Percentiles rank a stretch among this genome's conserved stretches.
phyloP scores from a whole-genome alignment of 2,329 filamentous ascomycete species.

The Berkeleyomyces basicola region DNA sequence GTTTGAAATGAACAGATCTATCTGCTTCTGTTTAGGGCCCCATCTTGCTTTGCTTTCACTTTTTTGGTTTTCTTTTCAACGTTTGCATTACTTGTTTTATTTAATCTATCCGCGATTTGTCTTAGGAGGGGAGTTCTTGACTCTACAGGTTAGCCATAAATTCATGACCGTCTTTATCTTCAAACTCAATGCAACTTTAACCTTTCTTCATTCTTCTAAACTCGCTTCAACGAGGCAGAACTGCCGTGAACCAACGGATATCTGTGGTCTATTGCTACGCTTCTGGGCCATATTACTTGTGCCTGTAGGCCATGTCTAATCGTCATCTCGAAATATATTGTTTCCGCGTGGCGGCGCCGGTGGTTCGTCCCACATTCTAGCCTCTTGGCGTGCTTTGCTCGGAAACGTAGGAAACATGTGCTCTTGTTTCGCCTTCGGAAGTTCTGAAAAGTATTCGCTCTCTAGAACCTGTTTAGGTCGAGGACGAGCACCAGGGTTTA shows the following conservation, averaged over 20 bases:
- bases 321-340: not conserved
- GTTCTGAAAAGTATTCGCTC: constrained; percentile 75
- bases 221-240: not conserved
- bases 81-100: not conserved
- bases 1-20: too few species aligned
- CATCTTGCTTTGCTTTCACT: not conserved
- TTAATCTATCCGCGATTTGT: not conserved
- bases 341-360: constrained; percentile 69
- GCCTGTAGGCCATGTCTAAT: not conserved
- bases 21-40: too few species aligned
- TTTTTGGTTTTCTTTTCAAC: not conserved
- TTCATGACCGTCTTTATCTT: not conserved
- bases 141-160: constrained; percentile 1
- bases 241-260: too few species aligned
- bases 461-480: constrained; percentile 56
- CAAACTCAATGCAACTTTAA: not conserved
- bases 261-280: too few species aligned
- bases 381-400: constrained; percentile 84
- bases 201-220: not conserved
- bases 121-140: not conserved
- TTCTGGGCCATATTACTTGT: too few species aligned
- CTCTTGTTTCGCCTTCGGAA: constrained; percentile 76
- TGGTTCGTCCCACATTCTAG: constrained; percentile 48
- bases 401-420: constrained; percentile 96
- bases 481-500: constrained; percentile 59